These are phyloP conservation scores for Metschnikowia koreensis DNA, from an alignment of 805 yeast species.

Conservation along the genomic window DNA sequence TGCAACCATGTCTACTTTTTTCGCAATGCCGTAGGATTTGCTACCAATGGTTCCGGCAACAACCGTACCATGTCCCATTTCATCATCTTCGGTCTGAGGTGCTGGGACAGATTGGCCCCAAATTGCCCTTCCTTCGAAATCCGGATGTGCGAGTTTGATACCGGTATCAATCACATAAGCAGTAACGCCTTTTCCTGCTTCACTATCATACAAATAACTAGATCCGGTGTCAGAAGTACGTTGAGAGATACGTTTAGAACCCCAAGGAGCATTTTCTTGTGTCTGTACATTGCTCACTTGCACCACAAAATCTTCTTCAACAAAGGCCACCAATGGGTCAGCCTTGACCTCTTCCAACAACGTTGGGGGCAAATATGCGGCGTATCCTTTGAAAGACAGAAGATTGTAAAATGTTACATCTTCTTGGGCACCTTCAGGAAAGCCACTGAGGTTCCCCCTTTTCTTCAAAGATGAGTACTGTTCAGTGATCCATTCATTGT, in stretches of 20 bases:
- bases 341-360: conserved; percentile 13
- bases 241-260: conserved; percentile 85
- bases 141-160: conserved; percentile 63
- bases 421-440: conserved; percentile 6
- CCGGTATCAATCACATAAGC: conserved; percentile 91
- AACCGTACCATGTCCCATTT: conserved; percentile 93
- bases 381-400: conserved; percentile 18
- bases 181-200: conserved; percentile 80
- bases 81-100: conserved; percentile 71
- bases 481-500: conserved; percentile 9
- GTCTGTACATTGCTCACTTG: conserved; percentile 46
- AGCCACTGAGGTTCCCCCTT: conserved; percentile 22
- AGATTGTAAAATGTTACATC: conserved; percentile 11
- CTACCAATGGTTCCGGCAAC: conserved; percentile 93
- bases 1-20: conserved; percentile 73
- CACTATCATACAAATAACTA: conserved; percentile 59
- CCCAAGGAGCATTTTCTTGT: conserved; percentile 91
- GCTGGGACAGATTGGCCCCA: conserved; percentile 73
- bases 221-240: conserved; percentile 28
- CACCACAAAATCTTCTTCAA: conserved; percentile 23
- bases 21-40: conserved; percentile 76
- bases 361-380: conserved; percentile 19
- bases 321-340: conserved; percentile 20
- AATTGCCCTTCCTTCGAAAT: conserved; percentile 77
- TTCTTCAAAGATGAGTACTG: conserved; percentile 12